A percentile compares a stretch with the other conserved stretches of the same genome.
These are phyloP conservation scores for Emmonsiellopsis sp. DNA, from an alignment of 2,329 filamentous ascomycete genomes.

Conservation along the genomic window DNA sequence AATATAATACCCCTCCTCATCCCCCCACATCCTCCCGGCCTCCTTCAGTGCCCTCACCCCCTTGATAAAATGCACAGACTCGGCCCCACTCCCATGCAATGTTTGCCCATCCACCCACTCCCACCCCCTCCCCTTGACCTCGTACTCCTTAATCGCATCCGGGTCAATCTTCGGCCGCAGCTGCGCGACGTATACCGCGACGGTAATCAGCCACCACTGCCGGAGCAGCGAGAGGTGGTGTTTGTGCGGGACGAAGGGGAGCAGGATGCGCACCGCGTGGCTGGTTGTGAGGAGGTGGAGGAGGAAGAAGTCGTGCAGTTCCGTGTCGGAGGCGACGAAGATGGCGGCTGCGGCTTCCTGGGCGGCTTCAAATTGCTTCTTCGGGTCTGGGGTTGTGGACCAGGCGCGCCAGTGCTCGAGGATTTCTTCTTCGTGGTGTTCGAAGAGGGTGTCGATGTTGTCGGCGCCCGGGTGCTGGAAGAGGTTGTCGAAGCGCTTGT, in stretches of 20 bases:
- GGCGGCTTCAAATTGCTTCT: constrained; percentile 64
- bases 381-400: constrained; percentile 53
- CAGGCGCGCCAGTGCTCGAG: constrained; percentile 90
- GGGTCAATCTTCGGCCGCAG: constrained; percentile 62
- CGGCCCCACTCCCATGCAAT: constrained; percentile 55
- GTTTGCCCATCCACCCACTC: constrained; percentile 63
- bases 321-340: constrained; percentile 25
- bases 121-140: constrained; percentile 63
- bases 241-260: constrained; percentile 64
- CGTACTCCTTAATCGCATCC: constrained; percentile 51
- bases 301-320: constrained; percentile 72
- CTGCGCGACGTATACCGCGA: constrained; percentile 69
- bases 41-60: constrained; percentile 66
- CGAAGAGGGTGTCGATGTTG: constrained; percentile 60
- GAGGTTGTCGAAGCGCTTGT: constrained; percentile 60
- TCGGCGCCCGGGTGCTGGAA: constrained; percentile 49
- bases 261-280: constrained; percentile 76
- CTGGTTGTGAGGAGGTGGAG: constrained; percentile 75
- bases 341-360: constrained; percentile 45
- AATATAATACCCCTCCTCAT: constrained; percentile 36
- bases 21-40: constrained; percentile 43
- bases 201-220: constrained; percentile 81
- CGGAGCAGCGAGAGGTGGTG: constrained; percentile 66
- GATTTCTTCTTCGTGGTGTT: constrained; percentile 57
- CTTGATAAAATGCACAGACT: constrained; percentile 82